These are phyloP conservation scores for Penicillium sp. DNA, from an alignment of 2,329 filamentous ascomycete genomes.

Conservation along the genomic window DNA sequence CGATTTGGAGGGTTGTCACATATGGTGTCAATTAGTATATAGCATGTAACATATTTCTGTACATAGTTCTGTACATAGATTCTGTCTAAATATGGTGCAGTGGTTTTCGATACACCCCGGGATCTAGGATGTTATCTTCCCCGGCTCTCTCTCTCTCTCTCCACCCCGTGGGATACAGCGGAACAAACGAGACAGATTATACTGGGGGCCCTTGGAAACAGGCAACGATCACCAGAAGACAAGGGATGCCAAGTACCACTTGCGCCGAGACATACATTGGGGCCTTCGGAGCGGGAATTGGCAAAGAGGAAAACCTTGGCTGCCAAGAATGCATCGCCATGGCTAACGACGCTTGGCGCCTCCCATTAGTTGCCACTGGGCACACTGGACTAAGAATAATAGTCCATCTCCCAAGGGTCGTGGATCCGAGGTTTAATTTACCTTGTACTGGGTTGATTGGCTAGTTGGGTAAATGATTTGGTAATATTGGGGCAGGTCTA, in stretches of 20 bases:
- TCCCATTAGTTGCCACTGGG: neutral
- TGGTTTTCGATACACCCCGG: neutral
- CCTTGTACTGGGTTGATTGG: neutral
- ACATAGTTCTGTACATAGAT: neutral
- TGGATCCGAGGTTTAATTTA: neutral
- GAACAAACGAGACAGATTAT: neutral
- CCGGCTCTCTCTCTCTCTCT: neutral
- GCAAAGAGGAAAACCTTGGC: conserved; percentile 29
- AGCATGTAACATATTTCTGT: neutral
- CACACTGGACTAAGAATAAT: neutral
- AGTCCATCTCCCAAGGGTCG: neutral
- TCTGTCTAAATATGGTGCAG: neutral
- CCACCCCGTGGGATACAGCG: neutral
- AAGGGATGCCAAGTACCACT: conserved; percentile 4
- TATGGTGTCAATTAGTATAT: neutral
- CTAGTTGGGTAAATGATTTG: neutral
- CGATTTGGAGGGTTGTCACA: neutral
- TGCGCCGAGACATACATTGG: conserved; percentile 17
- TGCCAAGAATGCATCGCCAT: conserved; percentile 25
- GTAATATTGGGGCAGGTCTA: neutral
- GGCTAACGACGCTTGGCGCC: conserved; percentile 20
- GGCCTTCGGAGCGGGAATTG: conserved; percentile 27
- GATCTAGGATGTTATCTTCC: neutral
- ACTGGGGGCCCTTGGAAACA: neutral
- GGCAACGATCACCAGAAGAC: neutral